Percentiles rank a stretch among this genome's conserved stretches.
Conservation (phyloP, 2,329 filamentous ascomycete species). For the Onygena corvina region DNA sequence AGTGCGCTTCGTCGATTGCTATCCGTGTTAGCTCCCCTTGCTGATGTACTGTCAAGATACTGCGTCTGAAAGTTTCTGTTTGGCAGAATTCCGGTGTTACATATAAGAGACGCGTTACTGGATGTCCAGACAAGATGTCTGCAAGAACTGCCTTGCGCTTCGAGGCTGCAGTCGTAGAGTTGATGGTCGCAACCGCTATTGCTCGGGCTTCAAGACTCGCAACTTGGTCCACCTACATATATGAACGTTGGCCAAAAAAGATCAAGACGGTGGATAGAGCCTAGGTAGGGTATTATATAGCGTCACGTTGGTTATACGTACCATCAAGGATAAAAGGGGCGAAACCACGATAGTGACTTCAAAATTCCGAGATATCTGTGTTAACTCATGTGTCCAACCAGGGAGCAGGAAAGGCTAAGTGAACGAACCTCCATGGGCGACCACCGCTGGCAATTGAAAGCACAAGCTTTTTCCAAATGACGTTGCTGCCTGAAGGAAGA, state of each 20-base stretch:
- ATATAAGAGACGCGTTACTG: slow-evolving; percentile 70
- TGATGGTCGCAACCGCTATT: slow-evolving; percentile 73
- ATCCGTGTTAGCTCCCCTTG: slow-evolving; percentile 79
- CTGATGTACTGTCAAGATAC: slow-evolving; percentile 58
- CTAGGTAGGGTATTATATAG: background rate
- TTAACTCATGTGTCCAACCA: slow-evolving; percentile 32
- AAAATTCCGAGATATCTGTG: background rate
- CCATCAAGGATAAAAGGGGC: slow-evolving; percentile 80
- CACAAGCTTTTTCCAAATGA: slow-evolving; percentile 89
- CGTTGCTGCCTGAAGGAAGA: slow-evolving; percentile 71
- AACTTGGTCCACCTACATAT: slow-evolving; percentile 72
- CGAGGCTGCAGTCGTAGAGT: slow-evolving; percentile 59
- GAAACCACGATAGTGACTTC: slow-evolving; percentile 81
- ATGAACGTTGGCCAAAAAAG: slow-evolving; percentile 42
- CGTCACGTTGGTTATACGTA: slow-evolving; percentile 38
- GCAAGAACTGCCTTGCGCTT: slow-evolving; percentile 59
- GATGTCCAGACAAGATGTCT: slow-evolving; percentile 80
- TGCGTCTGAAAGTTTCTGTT: slow-evolving; percentile 61
- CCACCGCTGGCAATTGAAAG: slow-evolving; percentile 85
- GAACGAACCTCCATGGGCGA: slow-evolving; percentile 67
- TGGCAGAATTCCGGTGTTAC: slow-evolving; percentile 87
- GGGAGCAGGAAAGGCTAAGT: background rate
- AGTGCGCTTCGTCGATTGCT: slow-evolving; percentile 89
- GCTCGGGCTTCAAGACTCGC: slow-evolving; percentile 60
- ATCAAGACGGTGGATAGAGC: background rate